Percentiles rank a stretch among this genome's conserved stretches.
Evolutionary conservation across 495 filamentous ascomycete genomes (phyloP).

Genomic region (Trichoderma gamsii): DNA sequence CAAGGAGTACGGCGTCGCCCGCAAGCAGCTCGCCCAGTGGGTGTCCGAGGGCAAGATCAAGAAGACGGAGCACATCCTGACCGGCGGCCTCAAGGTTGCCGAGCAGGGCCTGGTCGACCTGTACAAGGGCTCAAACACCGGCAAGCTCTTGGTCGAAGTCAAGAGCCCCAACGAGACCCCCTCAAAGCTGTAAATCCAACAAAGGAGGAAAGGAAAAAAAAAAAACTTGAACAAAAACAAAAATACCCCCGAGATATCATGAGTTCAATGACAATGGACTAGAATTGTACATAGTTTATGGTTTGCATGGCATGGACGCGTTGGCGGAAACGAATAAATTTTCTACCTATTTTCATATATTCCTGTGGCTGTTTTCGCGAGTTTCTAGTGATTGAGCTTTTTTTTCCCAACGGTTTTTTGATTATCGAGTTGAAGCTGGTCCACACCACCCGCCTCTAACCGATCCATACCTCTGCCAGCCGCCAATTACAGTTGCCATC

Average conservation of each 20-base stretch:
- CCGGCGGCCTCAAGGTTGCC: slow-evolving; percentile 42
- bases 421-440: not conserved
- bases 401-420: not conserved
- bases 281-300: not conserved
- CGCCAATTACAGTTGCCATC: not conserved
- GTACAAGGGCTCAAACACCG: slow-evolving; percentile 47
- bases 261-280: not conserved
- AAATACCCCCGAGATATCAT: not conserved
- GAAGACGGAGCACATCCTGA: slow-evolving; percentile 45
- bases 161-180: slow-evolving; percentile 16
- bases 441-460: not conserved
- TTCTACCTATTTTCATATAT: not conserved
- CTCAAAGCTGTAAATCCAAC: slow-evolving; percentile 8
- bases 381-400: too few species aligned
- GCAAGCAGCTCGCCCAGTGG: slow-evolving; percentile 41
- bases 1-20: slow-evolving; percentile 31
- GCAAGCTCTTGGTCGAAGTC: slow-evolving; percentile 18
- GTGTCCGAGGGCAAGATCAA: slow-evolving; percentile 46
- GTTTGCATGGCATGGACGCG: not conserved
- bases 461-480: not conserved
- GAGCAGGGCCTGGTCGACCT: slow-evolving; percentile 44
- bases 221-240: not conserved
- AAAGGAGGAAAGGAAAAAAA: not conserved
- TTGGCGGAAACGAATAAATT: not conserved
- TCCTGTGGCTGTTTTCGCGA: not conserved